Conservation (phyloP, 2,329 filamentous ascomycete species). For the Microdochium paspali region DNA sequence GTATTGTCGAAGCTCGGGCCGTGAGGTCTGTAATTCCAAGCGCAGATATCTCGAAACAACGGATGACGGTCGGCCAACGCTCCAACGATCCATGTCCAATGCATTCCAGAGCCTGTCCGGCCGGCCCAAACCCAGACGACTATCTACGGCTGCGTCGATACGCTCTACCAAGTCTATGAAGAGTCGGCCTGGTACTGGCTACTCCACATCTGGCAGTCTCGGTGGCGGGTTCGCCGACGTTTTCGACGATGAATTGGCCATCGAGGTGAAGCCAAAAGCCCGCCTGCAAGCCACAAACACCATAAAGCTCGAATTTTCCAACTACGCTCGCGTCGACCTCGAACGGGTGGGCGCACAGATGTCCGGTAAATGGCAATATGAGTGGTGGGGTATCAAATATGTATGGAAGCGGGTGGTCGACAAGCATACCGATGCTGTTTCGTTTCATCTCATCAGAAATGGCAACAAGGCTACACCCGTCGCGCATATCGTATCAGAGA, state of each 20-base stretch:
- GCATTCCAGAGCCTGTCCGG: conserved; percentile 36
- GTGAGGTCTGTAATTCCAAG: conserved; percentile 82
- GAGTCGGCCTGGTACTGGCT: conserved; percentile 24
- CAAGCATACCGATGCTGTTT: conserved; percentile 58
- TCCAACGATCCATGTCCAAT: conserved; percentile 36
- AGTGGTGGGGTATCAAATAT: conserved; percentile 87
- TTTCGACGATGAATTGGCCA: conserved; percentile 15
- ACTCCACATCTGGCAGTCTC: conserved; percentile 20
- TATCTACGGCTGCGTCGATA: conserved; percentile 21
- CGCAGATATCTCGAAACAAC: conserved; percentile 55
- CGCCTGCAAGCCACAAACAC: conserved; percentile 56
- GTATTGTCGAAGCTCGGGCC: conserved; percentile 86
- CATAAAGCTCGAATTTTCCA: conserved; percentile 89
- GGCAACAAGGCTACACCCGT: conserved; percentile 52
- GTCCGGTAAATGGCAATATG: conserved; percentile 76
- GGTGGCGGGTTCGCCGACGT: conserved; percentile 20
- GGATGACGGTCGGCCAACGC: conserved; percentile 23
- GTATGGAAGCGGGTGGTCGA: conserved; percentile 70
- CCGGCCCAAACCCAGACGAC: conserved; percentile 24
- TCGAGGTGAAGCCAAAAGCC: conserved; percentile 20
- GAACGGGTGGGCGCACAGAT: conserved; percentile 56
- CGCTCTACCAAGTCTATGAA: conserved; percentile 11
- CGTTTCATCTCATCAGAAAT: conserved; percentile 70
- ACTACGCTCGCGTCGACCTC: conserved; percentile 88
- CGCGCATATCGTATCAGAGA: conserved; percentile 79